These are phyloP conservation scores for Globisporangium rhizosaccharum DNA, from an alignment of 352 stramenopile species.

Conservation along the genomic window DNA sequence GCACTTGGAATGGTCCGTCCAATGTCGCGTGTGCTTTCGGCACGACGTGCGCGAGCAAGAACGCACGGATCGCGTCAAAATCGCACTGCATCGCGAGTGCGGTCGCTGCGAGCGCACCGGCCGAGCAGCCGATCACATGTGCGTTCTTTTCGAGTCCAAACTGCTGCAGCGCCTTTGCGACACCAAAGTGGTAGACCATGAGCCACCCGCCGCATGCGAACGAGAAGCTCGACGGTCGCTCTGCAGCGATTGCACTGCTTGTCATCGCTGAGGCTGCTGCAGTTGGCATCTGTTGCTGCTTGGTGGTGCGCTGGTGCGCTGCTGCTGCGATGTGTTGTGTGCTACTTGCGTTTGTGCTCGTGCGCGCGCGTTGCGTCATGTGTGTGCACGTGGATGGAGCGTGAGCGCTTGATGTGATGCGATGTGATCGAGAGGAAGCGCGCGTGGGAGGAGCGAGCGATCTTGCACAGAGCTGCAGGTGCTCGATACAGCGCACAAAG, in stretches of 20 bases:
- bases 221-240: constrained; percentile 49
- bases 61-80: constrained; percentile 66
- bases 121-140: constrained; percentile 75
- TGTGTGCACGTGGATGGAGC: too few species aligned
- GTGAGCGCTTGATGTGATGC: too few species aligned
- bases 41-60: constrained; percentile 50
- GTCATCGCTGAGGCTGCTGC: not conserved
- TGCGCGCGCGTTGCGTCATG: too few species aligned
- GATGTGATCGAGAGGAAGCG: too few species aligned
- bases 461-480: too few species aligned
- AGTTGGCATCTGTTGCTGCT: not conserved
- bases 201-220: constrained; percentile 86
- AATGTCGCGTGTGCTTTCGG: constrained; percentile 45
- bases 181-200: constrained; percentile 87
- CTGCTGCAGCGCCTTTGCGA: constrained; percentile 81
- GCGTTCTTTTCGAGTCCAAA: constrained; percentile 51
- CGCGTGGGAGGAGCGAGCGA: too few species aligned
- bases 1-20: constrained; percentile 57
- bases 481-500: too few species aligned
- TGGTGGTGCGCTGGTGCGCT: not conserved
- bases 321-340: not conserved
- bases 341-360: too few species aligned
- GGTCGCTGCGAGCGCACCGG: constrained; percentile 66
- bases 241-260: not conserved
- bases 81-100: constrained; percentile 64